A percentile compares a stretch with the other conserved stretches of the same genome.
phyloP scores from a whole-genome alignment of 2,329 filamentous ascomycete genomes.

The Nothophoma quercina region DNA sequence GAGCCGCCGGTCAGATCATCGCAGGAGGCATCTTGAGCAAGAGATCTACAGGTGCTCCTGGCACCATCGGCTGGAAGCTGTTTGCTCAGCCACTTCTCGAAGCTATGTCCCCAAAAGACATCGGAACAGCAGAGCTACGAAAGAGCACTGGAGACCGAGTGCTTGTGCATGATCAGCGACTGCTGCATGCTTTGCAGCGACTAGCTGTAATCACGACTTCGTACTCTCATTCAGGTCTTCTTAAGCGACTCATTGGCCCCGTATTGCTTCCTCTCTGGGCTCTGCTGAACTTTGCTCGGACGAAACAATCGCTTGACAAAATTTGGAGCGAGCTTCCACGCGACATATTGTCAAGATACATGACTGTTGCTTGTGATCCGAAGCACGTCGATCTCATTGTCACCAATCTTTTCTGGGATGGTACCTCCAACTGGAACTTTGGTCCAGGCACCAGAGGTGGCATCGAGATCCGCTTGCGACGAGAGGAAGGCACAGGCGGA shows the following conservation, averaged over 20 bases:
- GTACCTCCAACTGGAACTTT: constrained; percentile 63
- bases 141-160: constrained; percentile 58
- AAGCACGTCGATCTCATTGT: constrained; percentile 61
- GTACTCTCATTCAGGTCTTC: constrained; percentile 71
- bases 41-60: constrained; percentile 69
- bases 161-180: constrained; percentile 57
- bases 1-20: constrained; percentile 68
- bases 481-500: constrained; percentile 78
- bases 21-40: constrained; percentile 72
- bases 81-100: constrained; percentile 67
- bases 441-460: constrained; percentile 54
- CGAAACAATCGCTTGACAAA: constrained; percentile 35
- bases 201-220: constrained; percentile 66
- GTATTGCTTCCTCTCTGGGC: constrained; percentile 70
- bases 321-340: constrained; percentile 36
- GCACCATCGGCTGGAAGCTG: constrained; percentile 66
- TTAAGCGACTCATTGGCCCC: constrained; percentile 66
- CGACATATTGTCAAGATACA: constrained; percentile 52
- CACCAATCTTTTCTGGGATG: constrained; percentile 64
- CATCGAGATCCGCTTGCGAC: constrained; percentile 58
- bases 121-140: constrained; percentile 41
- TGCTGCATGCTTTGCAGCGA: constrained; percentile 63
- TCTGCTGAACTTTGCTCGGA: constrained; percentile 61
- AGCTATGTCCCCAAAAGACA: constrained; percentile 56
- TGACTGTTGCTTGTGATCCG: constrained; percentile 63